Evolutionary conservation across 2,329 filamentous ascomycete species (phyloP).

Genomic region (Anisogramma anomala): DNA sequence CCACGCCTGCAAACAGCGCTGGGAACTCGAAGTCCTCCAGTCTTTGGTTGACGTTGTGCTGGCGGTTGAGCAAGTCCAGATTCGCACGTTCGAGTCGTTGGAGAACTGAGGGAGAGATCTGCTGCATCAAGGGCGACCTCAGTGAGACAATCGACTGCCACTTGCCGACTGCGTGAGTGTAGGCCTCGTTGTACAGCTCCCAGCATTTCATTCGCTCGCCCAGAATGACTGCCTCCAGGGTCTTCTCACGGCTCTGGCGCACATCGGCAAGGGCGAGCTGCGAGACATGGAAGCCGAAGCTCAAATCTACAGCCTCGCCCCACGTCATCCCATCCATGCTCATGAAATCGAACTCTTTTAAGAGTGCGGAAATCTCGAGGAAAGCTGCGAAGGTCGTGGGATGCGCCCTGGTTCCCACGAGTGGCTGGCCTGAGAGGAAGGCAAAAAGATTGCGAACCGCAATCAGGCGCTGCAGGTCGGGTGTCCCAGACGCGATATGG

Average conservation of each 20-base stretch:
- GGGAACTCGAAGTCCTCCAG: slow-evolving; percentile 89
- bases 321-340: slow-evolving; percentile 46
- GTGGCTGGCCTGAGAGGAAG: slow-evolving; percentile 50
- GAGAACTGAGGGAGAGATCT: slow-evolving; percentile 59
- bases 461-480: slow-evolving; percentile 43
- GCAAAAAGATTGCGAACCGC: slow-evolving; percentile 55
- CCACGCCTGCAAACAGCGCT: slow-evolving; percentile 76
- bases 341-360: slow-evolving; percentile 47
- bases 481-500: slow-evolving; percentile 5
- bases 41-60: slow-evolving; percentile 57
- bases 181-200: slow-evolving; percentile 79
- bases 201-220: slow-evolving; percentile 77
- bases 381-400: slow-evolving; percentile 44
- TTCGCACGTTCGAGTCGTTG: slow-evolving; percentile 74
- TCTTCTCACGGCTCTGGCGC: slow-evolving; percentile 72
- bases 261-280: slow-evolving; percentile 71
- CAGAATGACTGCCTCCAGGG: slow-evolving; percentile 76
- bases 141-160: slow-evolving; percentile 60
- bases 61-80: slow-evolving; percentile 64
- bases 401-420: slow-evolving; percentile 44
- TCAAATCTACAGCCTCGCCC: slow-evolving; percentile 48
- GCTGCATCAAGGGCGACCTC: slow-evolving; percentile 55
- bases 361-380: slow-evolving; percentile 38
- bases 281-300: slow-evolving; percentile 65
- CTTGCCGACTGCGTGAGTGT: slow-evolving; percentile 82